These are phyloP conservation scores for Crithidia sp. DNA, from an alignment of 208 protist species.

Conservation along the genomic window DNA sequence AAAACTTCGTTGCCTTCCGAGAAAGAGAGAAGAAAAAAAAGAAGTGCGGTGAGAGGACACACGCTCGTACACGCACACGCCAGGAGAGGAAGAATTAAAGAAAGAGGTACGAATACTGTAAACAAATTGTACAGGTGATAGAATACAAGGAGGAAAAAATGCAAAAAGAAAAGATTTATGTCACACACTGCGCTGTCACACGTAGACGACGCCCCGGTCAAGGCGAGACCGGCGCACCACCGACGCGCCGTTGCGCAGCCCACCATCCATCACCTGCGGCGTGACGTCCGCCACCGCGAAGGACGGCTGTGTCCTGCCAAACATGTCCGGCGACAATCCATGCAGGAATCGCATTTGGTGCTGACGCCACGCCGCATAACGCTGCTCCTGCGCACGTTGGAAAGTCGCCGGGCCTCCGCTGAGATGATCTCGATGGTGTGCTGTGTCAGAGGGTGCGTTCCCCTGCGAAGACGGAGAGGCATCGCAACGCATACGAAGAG, in stretches of 20 bases:
- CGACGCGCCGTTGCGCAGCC: slow-evolving; percentile 12
- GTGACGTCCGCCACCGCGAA: slow-evolving; percentile 34
- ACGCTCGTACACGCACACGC: too few species aligned
- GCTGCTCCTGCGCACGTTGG: slow-evolving; percentile 23
- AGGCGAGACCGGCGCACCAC: neutral
- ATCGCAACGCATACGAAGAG: slow-evolving; percentile 21
- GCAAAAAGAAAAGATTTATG: slow-evolving; percentile 1
- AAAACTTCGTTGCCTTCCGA: too few species aligned
- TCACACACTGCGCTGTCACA: neutral
- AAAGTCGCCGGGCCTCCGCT: neutral
- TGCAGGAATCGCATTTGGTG: slow-evolving; percentile 30
- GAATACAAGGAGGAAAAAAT: neutral
- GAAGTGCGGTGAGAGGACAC: too few species aligned
- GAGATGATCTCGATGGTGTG: neutral
- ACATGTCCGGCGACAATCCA: slow-evolving; percentile 42
- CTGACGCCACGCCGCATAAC: slow-evolving; percentile 30
- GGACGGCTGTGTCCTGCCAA: slow-evolving; percentile 30
- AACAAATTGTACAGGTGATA: neutral
- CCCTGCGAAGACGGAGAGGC: too few species aligned
- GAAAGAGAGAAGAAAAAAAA: too few species aligned
- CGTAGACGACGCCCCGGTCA: slow-evolving; percentile 28
- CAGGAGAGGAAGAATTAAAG: neutral
- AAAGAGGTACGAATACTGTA: neutral
- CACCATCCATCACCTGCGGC: slow-evolving; percentile 35
- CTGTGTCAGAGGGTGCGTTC: too few species aligned